Evolutionary conservation across 371 early-diverging fungal species (phyloP).

Genomic region (Apophysomyces ossiformis): DNA sequence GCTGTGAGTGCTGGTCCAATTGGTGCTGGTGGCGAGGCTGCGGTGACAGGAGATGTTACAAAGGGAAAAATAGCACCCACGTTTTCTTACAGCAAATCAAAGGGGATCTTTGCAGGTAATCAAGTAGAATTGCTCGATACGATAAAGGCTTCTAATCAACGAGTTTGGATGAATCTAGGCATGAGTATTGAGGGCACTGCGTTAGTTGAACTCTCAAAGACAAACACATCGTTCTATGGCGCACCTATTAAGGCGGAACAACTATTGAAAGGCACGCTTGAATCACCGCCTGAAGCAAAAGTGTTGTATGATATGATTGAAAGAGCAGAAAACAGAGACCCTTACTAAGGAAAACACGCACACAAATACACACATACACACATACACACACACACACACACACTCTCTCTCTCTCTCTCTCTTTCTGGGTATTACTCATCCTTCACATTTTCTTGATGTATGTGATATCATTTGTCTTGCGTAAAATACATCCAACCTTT

Average conservation of each 20-base stretch:
- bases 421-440: too few relatives aligned
- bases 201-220: slow-evolving; percentile 58
- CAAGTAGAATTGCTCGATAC: background rate
- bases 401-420: too few relatives aligned
- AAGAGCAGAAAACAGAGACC: slow-evolving; percentile 47
- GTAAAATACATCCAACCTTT: too few relatives aligned
- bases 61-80: slow-evolving; percentile 50
- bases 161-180: background rate
- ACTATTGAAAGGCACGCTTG: slow-evolving; percentile 40
- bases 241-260: slow-evolving; percentile 55
- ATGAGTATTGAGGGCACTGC: background rate
- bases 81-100: slow-evolving; percentile 72
- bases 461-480: too few relatives aligned
- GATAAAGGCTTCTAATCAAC: too few relatives aligned
- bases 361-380: too few relatives aligned
- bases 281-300: slow-evolving; percentile 32
- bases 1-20: slow-evolving; percentile 80
- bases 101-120: slow-evolving; percentile 77
- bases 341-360: slow-evolving; percentile 23
- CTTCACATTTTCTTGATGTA: too few relatives aligned
- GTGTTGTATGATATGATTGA: slow-evolving; percentile 45
- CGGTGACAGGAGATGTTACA: slow-evolving; percentile 60
- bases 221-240: slow-evolving; percentile 59
- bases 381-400: too few relatives aligned
- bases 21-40: slow-evolving; percentile 80